Percentiles rank a stretch among this genome's conserved stretches.
Evolutionary conservation across 1,139 yeast genomes (phyloP).

Genomic region (Protomyces inouyei): DNA sequence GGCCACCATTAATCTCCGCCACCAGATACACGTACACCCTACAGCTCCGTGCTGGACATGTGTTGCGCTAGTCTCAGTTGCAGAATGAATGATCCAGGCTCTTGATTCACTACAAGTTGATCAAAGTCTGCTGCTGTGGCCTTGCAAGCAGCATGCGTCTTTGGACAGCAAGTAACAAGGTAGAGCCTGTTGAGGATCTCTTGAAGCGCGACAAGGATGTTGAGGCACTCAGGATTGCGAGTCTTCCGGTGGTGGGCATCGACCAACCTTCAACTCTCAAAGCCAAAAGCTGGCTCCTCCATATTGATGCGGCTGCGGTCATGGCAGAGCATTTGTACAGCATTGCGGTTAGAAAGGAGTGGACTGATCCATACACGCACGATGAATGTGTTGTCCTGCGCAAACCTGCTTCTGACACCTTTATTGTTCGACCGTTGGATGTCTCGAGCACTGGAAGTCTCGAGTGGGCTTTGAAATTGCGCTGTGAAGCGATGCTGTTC

Average conservation of each 20-base stretch:
- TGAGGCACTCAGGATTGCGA: background rate
- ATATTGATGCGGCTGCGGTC: slow-evolving; percentile 20
- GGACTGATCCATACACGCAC: slow-evolving; percentile 8
- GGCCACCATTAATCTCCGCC: no score
- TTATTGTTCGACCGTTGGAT: background rate
- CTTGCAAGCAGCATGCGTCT: no score
- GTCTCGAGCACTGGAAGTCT: background rate
- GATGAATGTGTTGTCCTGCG: background rate
- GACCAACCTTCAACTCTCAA: no score
- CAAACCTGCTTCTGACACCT: background rate
- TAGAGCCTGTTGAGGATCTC: no score
- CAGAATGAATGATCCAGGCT: no score
- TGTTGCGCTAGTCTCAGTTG: no score
- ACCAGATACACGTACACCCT: no score
- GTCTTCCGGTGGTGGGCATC: background rate
- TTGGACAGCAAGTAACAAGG: no score
- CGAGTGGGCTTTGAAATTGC: background rate
- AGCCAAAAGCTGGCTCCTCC: background rate
- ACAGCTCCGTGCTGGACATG: no score
- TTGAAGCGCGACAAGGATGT: background rate
- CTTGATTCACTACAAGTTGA: no score
- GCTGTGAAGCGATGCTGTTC: slow-evolving; percentile 7
- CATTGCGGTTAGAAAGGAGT: background rate
- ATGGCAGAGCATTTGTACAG: slow-evolving; percentile 29
- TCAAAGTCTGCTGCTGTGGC: no score